Evolutionary conservation across 345 rosid species (phyloP).

Genomic region (Capsella bursapastoris): DNA sequence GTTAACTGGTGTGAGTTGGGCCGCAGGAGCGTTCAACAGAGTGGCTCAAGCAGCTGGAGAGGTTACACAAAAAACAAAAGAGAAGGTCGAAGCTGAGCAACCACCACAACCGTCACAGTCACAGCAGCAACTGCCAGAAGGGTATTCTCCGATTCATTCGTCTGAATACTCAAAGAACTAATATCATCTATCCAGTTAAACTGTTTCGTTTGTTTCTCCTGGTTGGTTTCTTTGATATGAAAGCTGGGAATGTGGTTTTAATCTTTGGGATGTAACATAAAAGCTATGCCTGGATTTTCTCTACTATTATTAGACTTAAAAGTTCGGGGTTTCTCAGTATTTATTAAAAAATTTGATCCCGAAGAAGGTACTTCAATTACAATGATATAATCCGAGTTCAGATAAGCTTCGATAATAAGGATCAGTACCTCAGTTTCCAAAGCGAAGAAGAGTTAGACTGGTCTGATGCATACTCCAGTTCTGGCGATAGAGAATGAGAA

Average conservation of each 20-base stretch:
- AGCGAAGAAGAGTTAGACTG: slow-evolving; percentile 65
- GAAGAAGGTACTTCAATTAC: too few species aligned
- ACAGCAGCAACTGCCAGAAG: slow-evolving; percentile 45
- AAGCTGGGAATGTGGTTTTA: slow-evolving; percentile 32
- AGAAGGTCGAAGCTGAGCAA: slow-evolving; percentile 74
- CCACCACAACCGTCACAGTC: slow-evolving; percentile 29
- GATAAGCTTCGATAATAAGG: background rate
- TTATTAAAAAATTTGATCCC: background rate
- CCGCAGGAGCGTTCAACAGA: slow-evolving; percentile 74
- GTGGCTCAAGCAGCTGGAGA: slow-evolving; percentile 91
- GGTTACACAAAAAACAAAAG: slow-evolving; percentile 83
- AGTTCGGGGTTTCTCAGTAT: slow-evolving; percentile 3
- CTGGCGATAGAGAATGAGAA: slow-evolving; percentile 42
- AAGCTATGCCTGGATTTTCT: slow-evolving; percentile 28
- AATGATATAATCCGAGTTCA: too few species aligned
- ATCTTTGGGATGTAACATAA: slow-evolving; percentile 35
- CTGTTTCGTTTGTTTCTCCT: background rate
- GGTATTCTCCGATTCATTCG: slow-evolving; percentile 51
- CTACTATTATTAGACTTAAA: slow-evolving; percentile 1
- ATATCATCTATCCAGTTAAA: slow-evolving; percentile 23
- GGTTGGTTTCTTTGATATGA: slow-evolving; percentile 32
- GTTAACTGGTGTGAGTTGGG: slow-evolving; percentile 82
- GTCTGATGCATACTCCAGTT: slow-evolving; percentile 59
- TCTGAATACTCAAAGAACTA: slow-evolving; percentile 46
- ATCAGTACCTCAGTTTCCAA: slow-evolving; percentile 62